A percentile compares a stretch with the other conserved stretches of the same genome.
Evolutionary conservation across 2,329 filamentous ascomycete species (phyloP).

Genomic region (Aspergillus awamori): DNA sequence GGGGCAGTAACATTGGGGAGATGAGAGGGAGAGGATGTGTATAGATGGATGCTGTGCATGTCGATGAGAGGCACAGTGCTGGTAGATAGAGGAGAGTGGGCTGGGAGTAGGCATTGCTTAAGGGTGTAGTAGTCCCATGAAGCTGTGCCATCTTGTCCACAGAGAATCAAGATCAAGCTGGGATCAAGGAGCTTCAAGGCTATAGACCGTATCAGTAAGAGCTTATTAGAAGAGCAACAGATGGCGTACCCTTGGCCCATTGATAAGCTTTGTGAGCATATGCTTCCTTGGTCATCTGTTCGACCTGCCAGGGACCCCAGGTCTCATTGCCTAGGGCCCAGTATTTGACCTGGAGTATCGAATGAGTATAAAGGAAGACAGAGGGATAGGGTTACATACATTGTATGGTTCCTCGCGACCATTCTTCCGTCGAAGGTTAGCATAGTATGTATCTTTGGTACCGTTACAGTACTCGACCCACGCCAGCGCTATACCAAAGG

Average conservation of each 20-base stretch:
- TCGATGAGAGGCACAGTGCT: constrained; percentile 59
- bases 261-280: constrained; percentile 62
- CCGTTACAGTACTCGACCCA: constrained; percentile 90
- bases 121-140: constrained; percentile 75
- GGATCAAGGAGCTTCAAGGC: constrained; percentile 59
- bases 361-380: background rate
- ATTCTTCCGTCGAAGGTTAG: constrained; percentile 75
- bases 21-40: constrained; percentile 65
- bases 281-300: constrained; percentile 61
- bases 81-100: constrained; percentile 46
- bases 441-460: constrained; percentile 75
- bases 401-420: constrained; percentile 77
- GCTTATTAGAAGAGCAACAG: background rate
- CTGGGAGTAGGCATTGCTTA: constrained; percentile 64
- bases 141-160: constrained; percentile 69
- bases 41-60: constrained; percentile 81
- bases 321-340: constrained; percentile 81
- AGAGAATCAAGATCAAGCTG: constrained; percentile 69
- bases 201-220: constrained; percentile 18
- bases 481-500: constrained; percentile 56
- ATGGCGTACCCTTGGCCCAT: constrained; percentile 57
- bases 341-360: constrained; percentile 64
- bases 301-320: constrained; percentile 64
- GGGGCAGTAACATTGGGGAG: constrained; percentile 65
- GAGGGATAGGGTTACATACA: constrained; percentile 35